Evolutionary conservation across 2,329 filamentous ascomycete species (phyloP).

Genomic region (Colletotrichum sp.): DNA sequence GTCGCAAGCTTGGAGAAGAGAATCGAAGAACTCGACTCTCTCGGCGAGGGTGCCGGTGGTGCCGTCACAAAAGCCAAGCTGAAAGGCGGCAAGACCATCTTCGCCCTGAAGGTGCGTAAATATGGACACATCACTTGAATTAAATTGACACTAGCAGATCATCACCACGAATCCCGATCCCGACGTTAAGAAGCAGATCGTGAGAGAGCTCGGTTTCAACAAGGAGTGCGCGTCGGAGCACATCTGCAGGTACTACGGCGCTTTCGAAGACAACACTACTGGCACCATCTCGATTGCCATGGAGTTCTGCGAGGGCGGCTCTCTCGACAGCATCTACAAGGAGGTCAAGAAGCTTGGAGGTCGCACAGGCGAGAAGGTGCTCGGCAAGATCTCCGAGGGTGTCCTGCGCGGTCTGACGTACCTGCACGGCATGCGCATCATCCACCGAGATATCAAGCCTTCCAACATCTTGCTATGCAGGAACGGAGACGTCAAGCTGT

Average conservation of each 20-base stretch:
- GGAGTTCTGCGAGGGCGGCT: conserved; percentile 98
- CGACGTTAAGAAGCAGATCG: conserved; percentile 97
- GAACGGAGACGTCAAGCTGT: conserved; percentile 93
- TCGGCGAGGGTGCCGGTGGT: conserved; percentile 94
- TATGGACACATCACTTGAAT: background rate
- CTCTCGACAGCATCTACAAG: conserved; percentile 94
- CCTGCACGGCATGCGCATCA: conserved; percentile 93
- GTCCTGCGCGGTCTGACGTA: conserved; percentile 94
- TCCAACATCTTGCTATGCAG: conserved; percentile 95
- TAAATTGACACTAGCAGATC: conserved; percentile 60
- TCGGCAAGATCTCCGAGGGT: conserved; percentile 95
- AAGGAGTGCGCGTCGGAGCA: conserved; percentile 95
- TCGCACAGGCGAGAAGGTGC: conserved; percentile 93
- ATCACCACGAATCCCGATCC: conserved; percentile 98
- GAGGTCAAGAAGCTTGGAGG: conserved; percentile 96
- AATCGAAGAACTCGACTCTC: conserved; percentile 85
- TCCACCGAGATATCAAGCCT: conserved; percentile 98
- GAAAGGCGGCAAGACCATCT: conserved; percentile 90
- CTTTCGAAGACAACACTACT: conserved; percentile 94
- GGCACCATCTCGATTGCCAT: conserved; percentile 98
- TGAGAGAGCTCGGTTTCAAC: conserved; percentile 96
- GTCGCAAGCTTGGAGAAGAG: conserved; percentile 89
- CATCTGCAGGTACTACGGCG: conserved; percentile 97
- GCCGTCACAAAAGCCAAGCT: conserved; percentile 91
- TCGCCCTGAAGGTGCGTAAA: conserved; percentile 83